Conservation (phyloP, 768 basidiomycete genomes). For the Aureoboletus auriporus region DNA sequence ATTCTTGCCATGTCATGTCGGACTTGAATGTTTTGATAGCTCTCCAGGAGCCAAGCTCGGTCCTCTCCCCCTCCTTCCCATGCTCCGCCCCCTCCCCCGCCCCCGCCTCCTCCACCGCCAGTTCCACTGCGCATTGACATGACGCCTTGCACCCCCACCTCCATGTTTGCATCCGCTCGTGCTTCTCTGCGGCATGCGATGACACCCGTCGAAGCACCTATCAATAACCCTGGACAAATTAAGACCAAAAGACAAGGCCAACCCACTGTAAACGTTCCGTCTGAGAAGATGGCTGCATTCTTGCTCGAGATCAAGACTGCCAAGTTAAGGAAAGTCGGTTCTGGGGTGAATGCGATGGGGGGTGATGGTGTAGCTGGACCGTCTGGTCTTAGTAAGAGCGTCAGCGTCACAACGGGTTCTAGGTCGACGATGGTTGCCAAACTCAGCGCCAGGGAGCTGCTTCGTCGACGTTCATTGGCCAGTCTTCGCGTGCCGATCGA, state of each 20-base stretch:
- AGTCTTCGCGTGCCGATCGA: constrained; percentile 24
- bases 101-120: constrained; percentile 31
- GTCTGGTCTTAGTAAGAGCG: constrained; percentile 29
- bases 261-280: constrained; percentile 67
- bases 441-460: constrained; percentile 16
- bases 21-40: constrained; percentile 30
- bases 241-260: constrained; percentile 47
- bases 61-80: constrained; percentile 7
- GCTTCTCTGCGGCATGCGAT: constrained; percentile 57
- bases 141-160: constrained; percentile 23
- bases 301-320: constrained; percentile 77
- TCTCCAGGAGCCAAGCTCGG: constrained; percentile 37
- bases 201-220: constrained; percentile 61
- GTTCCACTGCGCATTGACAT: constrained; percentile 31
- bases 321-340: constrained; percentile 54
- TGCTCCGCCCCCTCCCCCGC: constrained; percentile 40
- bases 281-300: constrained; percentile 83
- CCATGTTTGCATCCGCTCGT: constrained; percentile 55
- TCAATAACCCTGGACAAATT: constrained; percentile 41
- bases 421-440: constrained; percentile 5
- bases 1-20: neutral
- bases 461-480: constrained; percentile 24
- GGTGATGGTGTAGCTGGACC: constrained; percentile 22
- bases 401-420: constrained; percentile 11
- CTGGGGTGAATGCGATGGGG: constrained; percentile 16